phyloP scores from a whole-genome alignment of 148 eudicot species.

The Drosera capensis region DNA sequence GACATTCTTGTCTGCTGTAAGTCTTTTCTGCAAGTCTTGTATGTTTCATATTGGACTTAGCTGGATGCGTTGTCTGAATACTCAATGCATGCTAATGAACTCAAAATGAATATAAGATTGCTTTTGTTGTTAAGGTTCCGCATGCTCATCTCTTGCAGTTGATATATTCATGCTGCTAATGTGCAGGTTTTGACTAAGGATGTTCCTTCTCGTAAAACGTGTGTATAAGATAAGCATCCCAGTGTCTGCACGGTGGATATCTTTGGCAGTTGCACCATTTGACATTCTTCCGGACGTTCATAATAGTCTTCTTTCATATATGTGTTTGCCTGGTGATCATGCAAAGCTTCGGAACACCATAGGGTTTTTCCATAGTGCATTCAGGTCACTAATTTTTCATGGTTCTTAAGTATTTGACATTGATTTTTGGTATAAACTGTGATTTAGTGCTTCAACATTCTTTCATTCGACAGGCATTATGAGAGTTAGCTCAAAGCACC shows the following conservation, averaged over 20 bases:
- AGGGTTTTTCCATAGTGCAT: constrained; percentile 71
- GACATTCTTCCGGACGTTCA: constrained; percentile 72
- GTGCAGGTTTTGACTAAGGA: constrained; percentile 81
- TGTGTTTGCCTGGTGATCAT: constrained; percentile 56
- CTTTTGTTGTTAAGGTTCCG: no score
- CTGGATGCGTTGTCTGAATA: no score
- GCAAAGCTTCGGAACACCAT: constrained; percentile 50
- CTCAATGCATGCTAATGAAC: no score
- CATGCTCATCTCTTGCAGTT: background rate
- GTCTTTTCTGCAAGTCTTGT: no score
- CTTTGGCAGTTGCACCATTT: constrained; percentile 86
- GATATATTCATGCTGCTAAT: constrained; percentile 1
- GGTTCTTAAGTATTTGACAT: background rate
- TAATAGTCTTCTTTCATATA: constrained; percentile 50
- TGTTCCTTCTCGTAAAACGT: constrained; percentile 71
- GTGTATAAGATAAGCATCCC: constrained; percentile 72
- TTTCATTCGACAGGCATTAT: constrained; percentile 52
- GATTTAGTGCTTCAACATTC: background rate
- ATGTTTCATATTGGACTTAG: no score
- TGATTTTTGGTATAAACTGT: background rate
- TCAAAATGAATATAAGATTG: no score
- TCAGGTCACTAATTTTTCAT: constrained; percentile 37
- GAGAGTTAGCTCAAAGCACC: constrained; percentile 63
- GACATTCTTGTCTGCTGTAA: no score
- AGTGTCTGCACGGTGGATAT: constrained; percentile 77